Evolutionary conservation across 2,329 filamentous ascomycete species (phyloP), one percentile per base, ranked within the genome.

Genomic region (Xylariaceae sp.): DNA sequence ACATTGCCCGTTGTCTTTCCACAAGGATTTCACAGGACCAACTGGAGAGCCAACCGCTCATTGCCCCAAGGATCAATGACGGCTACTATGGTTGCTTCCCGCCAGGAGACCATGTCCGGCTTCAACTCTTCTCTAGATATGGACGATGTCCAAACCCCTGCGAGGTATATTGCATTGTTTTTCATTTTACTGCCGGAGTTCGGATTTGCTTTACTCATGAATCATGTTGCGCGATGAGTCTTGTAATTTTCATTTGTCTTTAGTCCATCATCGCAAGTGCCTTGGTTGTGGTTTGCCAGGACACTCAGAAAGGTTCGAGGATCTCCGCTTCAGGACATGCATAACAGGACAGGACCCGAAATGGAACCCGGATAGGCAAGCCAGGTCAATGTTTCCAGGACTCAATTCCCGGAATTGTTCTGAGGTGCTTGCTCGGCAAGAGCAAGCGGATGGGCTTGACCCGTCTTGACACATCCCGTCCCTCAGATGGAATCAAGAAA

Each of bases 111-210:
- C 49, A 83, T 84, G 81, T 75, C 81, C 71, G 77, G 77, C 74
- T 83, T 77, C 77, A 81, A 76, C 68, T 76, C 67, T 54, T 65
- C 77, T 67, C 70, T 79, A 74, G 81, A 84, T 70, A 78, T 83
- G 75, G 81, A 83, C 72, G 81, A 85, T 74, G 80, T 82, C 74
- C 78, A 82, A 71, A 81, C 80, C 69, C 79, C 83, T 71, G 78
- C 81, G 77, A 86, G 83, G 83, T 86, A 86, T 77, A 75, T 76
- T 77, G 72, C 70, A 70, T 76, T 83, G 79, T 77, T 79, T 79
- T 78, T 78, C 77, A 72, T 73, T 77, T 76, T 72, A 67, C 72
- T 71, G 65, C 66, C 73, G 72, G 70, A 75, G 74, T 74, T 75
- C 73, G 74, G 70, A 70, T 65, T 76, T 73, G 66, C 52, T 73